Evolutionary conservation across 192 early-diverging fungal genomes (phyloP), one percentile per base, ranked within the genome.

Genomic region (Coemansia sp.): DNA sequence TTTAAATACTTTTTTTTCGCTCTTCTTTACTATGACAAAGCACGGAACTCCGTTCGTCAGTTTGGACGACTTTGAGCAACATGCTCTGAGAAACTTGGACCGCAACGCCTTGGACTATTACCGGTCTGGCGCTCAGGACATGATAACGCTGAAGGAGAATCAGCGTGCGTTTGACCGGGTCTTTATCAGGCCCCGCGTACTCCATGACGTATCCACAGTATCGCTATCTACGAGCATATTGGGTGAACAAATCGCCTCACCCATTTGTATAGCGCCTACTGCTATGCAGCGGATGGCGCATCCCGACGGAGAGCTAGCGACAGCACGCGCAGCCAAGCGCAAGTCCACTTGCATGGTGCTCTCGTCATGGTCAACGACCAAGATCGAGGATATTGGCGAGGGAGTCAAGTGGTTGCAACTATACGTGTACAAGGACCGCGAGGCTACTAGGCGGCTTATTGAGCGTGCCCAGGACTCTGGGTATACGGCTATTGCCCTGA

Each of bases 241-340:
- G 5, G 89, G 89, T 7, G 71, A 78, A 11, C 70, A 68, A 13
- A 70, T 88, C 38, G 66, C 77, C 20, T 84, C 89, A 12, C 94
- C 94, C 36, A 78, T 96, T 67, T 92, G 92, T 67, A 92, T 95
- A 63, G 86, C 93, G 0, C 92, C 93, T 2, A 90, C 93, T 15
- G 94, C 94, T 8, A 88, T 96, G 81, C 90, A 91, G 67, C 80
- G 88, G 33, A 84, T 93, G 77, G 90, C 89, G 1, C 87, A 90
- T 40, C 75, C 86, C 1, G 88, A 87, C n/a, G 92, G 89, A 22
- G 92, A 93, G 66, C 73, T 73, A 33, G 91, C 89, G 15, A 88
- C 88, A 8, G 89, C 88, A 18, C 61, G 88, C 49, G 89, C 89
- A 0, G 75, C 79, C 0, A 65, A 59, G 29, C 41, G 64, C 5